A percentile compares a stretch with the other conserved stretches of the same genome.
Evolutionary conservation across 164 flowering plant species (phyloP).

Genomic region (Piper betle): DNA sequence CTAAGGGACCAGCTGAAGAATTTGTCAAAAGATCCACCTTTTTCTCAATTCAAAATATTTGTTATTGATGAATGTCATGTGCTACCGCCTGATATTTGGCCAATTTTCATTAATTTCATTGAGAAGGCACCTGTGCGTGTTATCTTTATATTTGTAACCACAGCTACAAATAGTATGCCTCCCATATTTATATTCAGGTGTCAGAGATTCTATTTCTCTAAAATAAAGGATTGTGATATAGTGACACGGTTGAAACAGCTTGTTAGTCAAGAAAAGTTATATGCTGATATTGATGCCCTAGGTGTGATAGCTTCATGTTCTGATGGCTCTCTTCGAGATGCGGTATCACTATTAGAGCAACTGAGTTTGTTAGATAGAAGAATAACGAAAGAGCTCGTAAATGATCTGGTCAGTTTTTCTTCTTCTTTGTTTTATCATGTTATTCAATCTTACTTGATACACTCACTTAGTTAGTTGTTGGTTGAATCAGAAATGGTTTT

Average conservation of each 20-base stretch:
- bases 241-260: conserved; percentile 52
- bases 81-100: conserved; percentile 72
- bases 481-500: no score
- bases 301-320: conserved; percentile 84
- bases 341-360: conserved; percentile 95
- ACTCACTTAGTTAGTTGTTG: not conserved
- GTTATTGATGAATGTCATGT: conserved; percentile 88
- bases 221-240: conserved; percentile 70
- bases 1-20: conserved; percentile 35
- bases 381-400: conserved; percentile 58
- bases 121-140: conserved; percentile 64
- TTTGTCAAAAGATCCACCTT: conserved; percentile 21
- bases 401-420: conserved; percentile 81
- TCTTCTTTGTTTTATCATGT: no score
- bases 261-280: conserved; percentile 54
- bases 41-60: conserved; percentile 45
- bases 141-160: conserved; percentile 67
- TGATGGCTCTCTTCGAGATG: conserved; percentile 94
- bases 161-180: no score
- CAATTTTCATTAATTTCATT: conserved; percentile 62
- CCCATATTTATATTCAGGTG: no score
- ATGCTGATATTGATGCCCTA: conserved; percentile 72
- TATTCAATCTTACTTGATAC: no score
- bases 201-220: conserved; percentile 76
- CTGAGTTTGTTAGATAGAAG: conserved; percentile 80